A percentile compares a stretch with the other conserved stretches of the same genome.
Evolutionary conservation across 2,329 filamentous ascomycete species (phyloP).

Genomic region (Cercospora berteroae): DNA sequence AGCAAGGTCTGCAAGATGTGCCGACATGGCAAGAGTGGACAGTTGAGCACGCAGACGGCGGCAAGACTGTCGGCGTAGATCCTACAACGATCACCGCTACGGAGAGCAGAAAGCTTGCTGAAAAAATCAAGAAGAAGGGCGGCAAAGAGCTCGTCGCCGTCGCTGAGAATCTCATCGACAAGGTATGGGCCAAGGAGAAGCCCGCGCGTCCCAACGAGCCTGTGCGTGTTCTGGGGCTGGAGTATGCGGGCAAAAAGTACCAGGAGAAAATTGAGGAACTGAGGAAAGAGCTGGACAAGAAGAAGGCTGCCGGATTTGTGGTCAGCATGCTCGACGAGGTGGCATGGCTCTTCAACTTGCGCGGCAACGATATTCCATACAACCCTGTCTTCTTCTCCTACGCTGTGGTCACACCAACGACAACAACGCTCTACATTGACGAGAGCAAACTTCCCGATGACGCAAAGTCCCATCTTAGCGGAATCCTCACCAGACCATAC

Average conservation of each 20-base stretch:
- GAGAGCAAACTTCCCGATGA: slow-evolving; percentile 70
- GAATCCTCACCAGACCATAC: slow-evolving; percentile 78
- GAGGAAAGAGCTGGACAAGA: slow-evolving; percentile 88
- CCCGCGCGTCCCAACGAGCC: slow-evolving; percentile 73
- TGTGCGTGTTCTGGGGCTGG: slow-evolving; percentile 67
- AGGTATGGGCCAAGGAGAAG: slow-evolving; percentile 75
- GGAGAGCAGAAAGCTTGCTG: slow-evolving; percentile 71
- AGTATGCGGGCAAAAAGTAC: slow-evolving; percentile 79
- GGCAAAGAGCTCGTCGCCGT: slow-evolving; percentile 74
- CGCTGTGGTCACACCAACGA: slow-evolving; percentile 74
- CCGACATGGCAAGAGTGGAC: slow-evolving; percentile 98
- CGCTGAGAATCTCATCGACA: slow-evolving; percentile 80
- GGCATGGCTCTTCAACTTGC: slow-evolving; percentile 97
- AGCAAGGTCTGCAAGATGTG: slow-evolving; percentile 89
- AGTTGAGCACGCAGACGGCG: slow-evolving; percentile 76
- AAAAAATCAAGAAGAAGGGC: slow-evolving; percentile 83
- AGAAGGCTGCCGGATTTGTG: slow-evolving; percentile 80
- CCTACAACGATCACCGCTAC: slow-evolving; percentile 77
- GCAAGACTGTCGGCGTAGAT: slow-evolving; percentile 87
- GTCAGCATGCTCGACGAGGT: slow-evolving; percentile 95
- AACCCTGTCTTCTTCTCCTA: slow-evolving; percentile 99
- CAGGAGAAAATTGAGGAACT: slow-evolving; percentile 80
- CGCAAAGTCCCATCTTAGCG: slow-evolving; percentile 66
- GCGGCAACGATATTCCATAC: slow-evolving; percentile 92
- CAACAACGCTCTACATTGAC: slow-evolving; percentile 81